Conservation (phyloP, 2,329 filamentous ascomycete species). For the Aspergillus quadricinctus region DNA sequence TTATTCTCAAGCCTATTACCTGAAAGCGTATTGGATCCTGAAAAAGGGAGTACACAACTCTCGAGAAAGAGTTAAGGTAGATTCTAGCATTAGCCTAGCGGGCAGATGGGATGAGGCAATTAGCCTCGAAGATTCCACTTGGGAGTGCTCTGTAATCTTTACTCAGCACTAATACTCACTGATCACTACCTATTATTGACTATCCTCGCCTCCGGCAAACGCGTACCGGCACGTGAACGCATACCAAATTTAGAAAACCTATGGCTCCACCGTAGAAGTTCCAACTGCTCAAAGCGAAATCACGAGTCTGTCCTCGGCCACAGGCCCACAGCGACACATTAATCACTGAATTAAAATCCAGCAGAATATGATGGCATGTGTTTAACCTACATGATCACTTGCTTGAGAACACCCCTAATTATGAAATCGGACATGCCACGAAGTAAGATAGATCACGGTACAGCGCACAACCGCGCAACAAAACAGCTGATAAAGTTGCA, state of each 20-base stretch:
- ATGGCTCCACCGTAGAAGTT: neutral
- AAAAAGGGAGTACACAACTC: too few species aligned
- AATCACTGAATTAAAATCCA: neutral
- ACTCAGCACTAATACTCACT: neutral
- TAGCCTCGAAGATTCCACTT: too few species aligned
- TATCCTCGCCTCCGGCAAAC: neutral
- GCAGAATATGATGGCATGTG: neutral
- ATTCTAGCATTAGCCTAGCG: neutral
- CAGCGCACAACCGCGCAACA: neutral
- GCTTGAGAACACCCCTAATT: too few species aligned
- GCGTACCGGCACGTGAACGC: neutral
- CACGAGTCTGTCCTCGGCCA: too few species aligned
- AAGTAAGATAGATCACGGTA: neutral
- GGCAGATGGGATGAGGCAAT: too few species aligned
- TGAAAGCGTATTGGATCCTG: neutral
- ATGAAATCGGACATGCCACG: neutral
- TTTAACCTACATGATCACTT: neutral
- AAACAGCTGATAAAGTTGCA: neutral
- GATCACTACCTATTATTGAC: neutral
- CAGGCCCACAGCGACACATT: neutral
- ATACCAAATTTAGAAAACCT: neutral
- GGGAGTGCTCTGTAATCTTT: neutral
- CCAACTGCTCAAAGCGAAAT: neutral
- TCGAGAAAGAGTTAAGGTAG: neutral
- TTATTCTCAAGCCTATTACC: neutral